phyloP scores from a whole-genome alignment of 805 yeast species.

The Blastobotrys terrestris region DNA sequence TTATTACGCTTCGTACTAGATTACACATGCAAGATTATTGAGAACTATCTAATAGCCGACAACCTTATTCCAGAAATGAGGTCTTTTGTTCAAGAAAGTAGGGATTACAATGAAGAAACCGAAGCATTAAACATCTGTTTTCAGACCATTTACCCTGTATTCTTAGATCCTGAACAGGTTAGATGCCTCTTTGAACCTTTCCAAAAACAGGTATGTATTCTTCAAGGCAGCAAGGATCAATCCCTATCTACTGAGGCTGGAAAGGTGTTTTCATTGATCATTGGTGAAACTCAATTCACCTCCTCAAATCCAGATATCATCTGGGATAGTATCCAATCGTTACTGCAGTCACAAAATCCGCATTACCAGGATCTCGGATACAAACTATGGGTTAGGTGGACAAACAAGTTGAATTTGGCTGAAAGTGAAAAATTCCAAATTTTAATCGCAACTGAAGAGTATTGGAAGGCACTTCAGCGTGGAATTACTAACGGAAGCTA shows the following conservation, averaged over 20 bases:
- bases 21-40: neutral
- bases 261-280: neutral
- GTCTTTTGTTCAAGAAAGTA: neutral
- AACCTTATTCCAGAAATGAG: neutral
- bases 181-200: neutral
- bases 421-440: slow-evolving; percentile 8
- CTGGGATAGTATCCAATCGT: slow-evolving; percentile 2
- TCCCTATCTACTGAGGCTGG: neutral
- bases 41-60: neutral
- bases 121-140: neutral
- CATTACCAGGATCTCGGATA: slow-evolving; percentile 12
- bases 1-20: neutral
- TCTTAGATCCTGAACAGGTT: neutral
- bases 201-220: neutral
- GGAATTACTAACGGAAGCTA: slow-evolving; percentile 53
- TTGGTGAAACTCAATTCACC: neutral
- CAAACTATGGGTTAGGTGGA: slow-evolving; percentile 20
- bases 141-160: neutral
- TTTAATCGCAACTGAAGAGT: slow-evolving; percentile 24
- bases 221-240: slow-evolving; percentile 3
- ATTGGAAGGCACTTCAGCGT: slow-evolving; percentile 53
- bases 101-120: neutral
- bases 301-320: neutral
- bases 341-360: neutral
- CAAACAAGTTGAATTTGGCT: slow-evolving; percentile 1